phyloP scores from a whole-genome alignment of 2,329 filamentous ascomycete species.

The Pseudogymnoascus sp. region DNA sequence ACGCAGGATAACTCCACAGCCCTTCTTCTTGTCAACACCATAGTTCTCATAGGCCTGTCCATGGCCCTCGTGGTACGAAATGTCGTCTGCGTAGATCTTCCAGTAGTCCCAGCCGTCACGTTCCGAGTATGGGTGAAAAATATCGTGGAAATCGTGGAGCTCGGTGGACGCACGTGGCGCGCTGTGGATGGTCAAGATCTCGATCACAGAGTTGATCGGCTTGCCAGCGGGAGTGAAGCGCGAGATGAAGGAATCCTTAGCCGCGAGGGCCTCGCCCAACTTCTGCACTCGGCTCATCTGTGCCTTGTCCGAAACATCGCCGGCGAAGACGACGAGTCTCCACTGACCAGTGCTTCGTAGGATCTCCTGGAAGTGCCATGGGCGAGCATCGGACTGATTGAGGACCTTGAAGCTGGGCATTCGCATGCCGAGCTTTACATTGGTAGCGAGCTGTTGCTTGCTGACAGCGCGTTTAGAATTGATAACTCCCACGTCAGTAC shows the following conservation, averaged over 20 bases:
- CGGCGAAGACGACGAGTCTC: conserved; percentile 53
- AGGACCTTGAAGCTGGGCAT: conserved; percentile 52
- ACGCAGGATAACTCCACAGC: conserved; percentile 52
- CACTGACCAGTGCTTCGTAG: conserved; percentile 50
- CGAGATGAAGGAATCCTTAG: conserved; percentile 29
- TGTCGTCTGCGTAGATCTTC: conserved; percentile 49
- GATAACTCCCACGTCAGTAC: conserved; percentile 33
- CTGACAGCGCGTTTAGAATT: conserved; percentile 21
- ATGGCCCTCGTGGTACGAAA: conserved; percentile 46
- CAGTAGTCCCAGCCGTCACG: conserved; percentile 48
- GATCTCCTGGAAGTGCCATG: conserved; percentile 49
- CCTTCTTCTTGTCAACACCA: conserved; percentile 47
- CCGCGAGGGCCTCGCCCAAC: conserved; percentile 39
- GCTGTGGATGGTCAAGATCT: conserved; percentile 55
- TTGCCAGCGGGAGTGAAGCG: neutral
- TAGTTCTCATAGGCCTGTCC: conserved; percentile 48
- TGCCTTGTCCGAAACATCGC: conserved; percentile 40
- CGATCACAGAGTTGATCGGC: conserved; percentile 43
- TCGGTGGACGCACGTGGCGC: conserved; percentile 43
- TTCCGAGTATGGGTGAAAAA: conserved; percentile 41
- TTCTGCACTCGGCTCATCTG: conserved; percentile 39
- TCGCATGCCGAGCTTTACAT: conserved; percentile 39
- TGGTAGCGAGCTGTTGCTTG: conserved; percentile 24
- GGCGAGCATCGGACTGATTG: conserved; percentile 46
- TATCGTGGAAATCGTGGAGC: conserved; percentile 44